Evolutionary conservation across 2,329 filamentous ascomycete genomes (phyloP).

Genomic region (Trichocomaceae sp.): DNA sequence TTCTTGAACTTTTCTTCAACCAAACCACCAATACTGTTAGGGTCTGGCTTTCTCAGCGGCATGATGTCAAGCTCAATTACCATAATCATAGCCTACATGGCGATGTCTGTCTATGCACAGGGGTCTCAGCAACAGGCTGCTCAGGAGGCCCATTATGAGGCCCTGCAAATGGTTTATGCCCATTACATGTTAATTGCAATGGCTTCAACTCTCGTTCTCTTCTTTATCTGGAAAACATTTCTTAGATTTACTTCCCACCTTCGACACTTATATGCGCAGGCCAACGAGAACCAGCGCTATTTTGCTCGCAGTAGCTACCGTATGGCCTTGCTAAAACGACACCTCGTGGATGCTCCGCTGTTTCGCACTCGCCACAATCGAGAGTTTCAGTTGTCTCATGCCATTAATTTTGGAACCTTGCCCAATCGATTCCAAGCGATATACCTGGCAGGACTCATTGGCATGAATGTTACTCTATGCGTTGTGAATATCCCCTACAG

Average conservation of each 20-base stretch:
- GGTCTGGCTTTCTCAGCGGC: not conserved
- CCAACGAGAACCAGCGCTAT: constrained; percentile 72
- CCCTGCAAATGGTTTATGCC: constrained; percentile 23
- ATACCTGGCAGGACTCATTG: constrained; percentile 35
- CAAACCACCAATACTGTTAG: not conserved
- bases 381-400: constrained; percentile 39
- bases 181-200: constrained; percentile 59
- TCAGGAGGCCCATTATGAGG: not conserved
- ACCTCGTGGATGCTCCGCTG: constrained; percentile 50
- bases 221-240: constrained; percentile 61
- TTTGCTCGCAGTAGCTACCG: constrained; percentile 54
- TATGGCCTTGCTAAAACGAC: constrained; percentile 63
- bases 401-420: constrained; percentile 41
- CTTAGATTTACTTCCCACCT: constrained; percentile 60
- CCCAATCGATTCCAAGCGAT: constrained; percentile 42
- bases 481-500: constrained; percentile 40
- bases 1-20: not conserved
- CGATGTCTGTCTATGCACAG: constrained; percentile 5
- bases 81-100: constrained; percentile 5
- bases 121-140: not conserved
- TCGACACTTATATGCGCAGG: constrained; percentile 66
- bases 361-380: constrained; percentile 40
- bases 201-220: constrained; percentile 46
- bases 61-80: not conserved
- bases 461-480: constrained; percentile 46